Conservation (phyloP, 768 basidiomycete genomes). For the Pisolithus albus region DNA sequence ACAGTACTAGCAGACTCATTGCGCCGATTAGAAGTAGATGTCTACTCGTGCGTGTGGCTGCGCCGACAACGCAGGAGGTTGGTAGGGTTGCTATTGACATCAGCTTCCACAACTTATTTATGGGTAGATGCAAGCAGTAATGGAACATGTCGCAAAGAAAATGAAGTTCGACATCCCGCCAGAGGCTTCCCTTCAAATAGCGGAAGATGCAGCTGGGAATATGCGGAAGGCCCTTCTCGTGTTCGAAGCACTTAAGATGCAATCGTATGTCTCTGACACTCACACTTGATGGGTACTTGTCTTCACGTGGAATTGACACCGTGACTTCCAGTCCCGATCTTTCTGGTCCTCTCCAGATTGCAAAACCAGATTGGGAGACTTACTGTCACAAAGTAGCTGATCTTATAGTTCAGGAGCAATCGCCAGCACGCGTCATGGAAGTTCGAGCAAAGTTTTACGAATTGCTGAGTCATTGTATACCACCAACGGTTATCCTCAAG, state of each 20-base stretch:
- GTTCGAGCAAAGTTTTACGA: conserved; percentile 93
- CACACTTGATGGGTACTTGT: not conserved
- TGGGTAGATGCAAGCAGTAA: conserved; percentile 69
- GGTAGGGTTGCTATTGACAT: conserved; percentile 7
- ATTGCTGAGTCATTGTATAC: conserved; percentile 93
- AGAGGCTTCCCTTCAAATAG: conserved; percentile 68
- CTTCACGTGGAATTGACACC: not conserved
- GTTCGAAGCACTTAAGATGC: conserved; percentile 94
- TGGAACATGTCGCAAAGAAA: conserved; percentile 71
- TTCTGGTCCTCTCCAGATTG: conserved; percentile 69
- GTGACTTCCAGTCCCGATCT: conserved; percentile 61
- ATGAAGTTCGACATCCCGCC: conserved; percentile 78
- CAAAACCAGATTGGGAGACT: conserved; percentile 99
- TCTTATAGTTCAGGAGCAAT: conserved; percentile 83
- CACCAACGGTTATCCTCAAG: conserved; percentile 86
- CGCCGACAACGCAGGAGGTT: conserved; percentile 75
- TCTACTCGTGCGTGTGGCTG: conserved; percentile 87
- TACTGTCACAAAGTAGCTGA: conserved; percentile 92
- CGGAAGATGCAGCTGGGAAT: conserved; percentile 80
- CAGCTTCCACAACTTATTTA: conserved; percentile 1
- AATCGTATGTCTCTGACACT: conserved; percentile 55
- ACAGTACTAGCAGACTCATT: conserved; percentile 91
- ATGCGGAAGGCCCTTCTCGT: conserved; percentile 92
- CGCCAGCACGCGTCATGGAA: conserved; percentile 83
- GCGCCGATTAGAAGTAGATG: conserved; percentile 96